Percentiles rank a stretch among this genome's conserved stretches.
Evolutionary conservation across 2,329 filamentous ascomycete species (phyloP).

Genomic region (Paecilomyces niveus): DNA sequence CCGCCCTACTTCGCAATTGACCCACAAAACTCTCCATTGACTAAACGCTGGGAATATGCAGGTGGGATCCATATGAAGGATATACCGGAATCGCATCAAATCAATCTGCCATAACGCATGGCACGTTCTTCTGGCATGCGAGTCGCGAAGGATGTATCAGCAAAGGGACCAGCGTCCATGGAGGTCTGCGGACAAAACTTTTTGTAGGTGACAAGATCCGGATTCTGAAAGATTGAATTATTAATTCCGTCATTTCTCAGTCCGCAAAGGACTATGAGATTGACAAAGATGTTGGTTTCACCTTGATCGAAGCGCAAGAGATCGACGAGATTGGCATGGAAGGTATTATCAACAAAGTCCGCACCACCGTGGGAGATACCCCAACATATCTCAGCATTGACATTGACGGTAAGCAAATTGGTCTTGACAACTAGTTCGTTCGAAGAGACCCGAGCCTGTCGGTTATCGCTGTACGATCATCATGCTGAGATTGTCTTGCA

Average conservation of each 20-base stretch:
- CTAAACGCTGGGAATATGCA: neutral
- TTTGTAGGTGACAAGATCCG: slow-evolving; percentile 5
- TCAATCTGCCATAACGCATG: slow-evolving; percentile 15
- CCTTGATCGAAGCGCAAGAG: slow-evolving; percentile 16
- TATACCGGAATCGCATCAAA: slow-evolving; percentile 1
- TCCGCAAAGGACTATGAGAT: slow-evolving; percentile 17
- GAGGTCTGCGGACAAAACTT: slow-evolving; percentile 16
- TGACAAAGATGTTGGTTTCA: slow-evolving; percentile 15
- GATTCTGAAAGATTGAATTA: neutral
- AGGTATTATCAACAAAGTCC: slow-evolving; percentile 13
- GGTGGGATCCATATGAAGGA: neutral
- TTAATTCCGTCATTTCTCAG: neutral
- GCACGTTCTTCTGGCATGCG: slow-evolving; percentile 21
- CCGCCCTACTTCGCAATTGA: neutral
- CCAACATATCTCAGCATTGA: slow-evolving; percentile 26
- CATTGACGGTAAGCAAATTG: slow-evolving; percentile 17
- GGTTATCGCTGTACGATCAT: neutral
- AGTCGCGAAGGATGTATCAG: slow-evolving; percentile 15
- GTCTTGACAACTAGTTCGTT: no score
- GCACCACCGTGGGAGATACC: slow-evolving; percentile 11
- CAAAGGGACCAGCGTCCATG: slow-evolving; percentile 18
- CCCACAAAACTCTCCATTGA: neutral
- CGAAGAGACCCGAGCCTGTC: neutral
- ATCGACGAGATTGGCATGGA: slow-evolving; percentile 18
- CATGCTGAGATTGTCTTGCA: neutral